Base-by-base conservation (phyloP, 257 asterid genomes). In the Leptodermis oblonga region DNA sequence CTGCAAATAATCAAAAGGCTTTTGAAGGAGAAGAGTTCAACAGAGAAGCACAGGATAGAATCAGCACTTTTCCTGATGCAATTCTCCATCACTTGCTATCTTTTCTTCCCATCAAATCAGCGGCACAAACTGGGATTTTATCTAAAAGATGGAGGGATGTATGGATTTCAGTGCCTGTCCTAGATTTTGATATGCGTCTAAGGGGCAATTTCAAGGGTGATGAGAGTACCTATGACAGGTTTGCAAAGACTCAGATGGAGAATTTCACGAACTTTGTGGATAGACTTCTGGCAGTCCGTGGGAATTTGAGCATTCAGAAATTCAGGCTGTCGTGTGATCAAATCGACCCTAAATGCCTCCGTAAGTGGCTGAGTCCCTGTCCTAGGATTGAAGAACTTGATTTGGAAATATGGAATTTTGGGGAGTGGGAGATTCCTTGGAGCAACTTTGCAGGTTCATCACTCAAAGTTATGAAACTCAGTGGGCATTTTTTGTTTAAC, bases 121-220 rank as follows among this genome's bases (percentile, higher is more conserved):
- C 72, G 17, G 72, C 72, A 22, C 63, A 52, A 68, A 68, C 72
- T 13, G 72, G 34, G 72, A 52, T 68, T 36, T 51, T 68, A 36
- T 68, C 63, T 39, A 68, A 68, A 55, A 20, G 37, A 52, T 68
- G 72, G 72, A 51, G 8, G 37, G 51, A 22, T 9, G 10, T 55
- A 0, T 68, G 72, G 72, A 9, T 68, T 22, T 52, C 25, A 51
- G 62, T 68, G 3, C 7, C 72, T 22, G 33, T 25, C 2, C 63
- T 68, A 12, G 72, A 36, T 13, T 68, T 68, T 68, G 63, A 68
- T 0, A n/a, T 62, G 36, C 51, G 7, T 60, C 65, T 60, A 0
- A 1, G 14, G 45, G 45, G 26, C 0, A 60, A 60, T 33, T 60
- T 31, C 15, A 0, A 33, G 65, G 65, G 65, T 33, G 26, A 18